Percentiles rank a stretch among this genome's conserved stretches.
These are phyloP conservation scores for Gynandropsis gynandra DNA, from an alignment of 345 rosid species.

Conservation along the genomic window DNA sequence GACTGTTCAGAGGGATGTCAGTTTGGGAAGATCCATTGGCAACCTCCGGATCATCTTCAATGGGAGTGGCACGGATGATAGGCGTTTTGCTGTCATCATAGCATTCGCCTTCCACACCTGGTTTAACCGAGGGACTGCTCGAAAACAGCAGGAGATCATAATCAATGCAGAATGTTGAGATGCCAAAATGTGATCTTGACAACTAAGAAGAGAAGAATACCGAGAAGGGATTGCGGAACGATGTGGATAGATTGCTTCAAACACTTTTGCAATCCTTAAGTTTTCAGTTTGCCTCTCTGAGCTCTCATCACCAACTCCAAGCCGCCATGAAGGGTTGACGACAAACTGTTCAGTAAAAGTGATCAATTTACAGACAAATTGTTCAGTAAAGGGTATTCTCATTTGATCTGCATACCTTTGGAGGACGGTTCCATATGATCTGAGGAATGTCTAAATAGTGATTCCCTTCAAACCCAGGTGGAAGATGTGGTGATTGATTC, in stretches of 20 bases:
- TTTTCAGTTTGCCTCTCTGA: slow-evolving; percentile 35
- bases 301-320: slow-evolving; percentile 55
- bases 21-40: slow-evolving; percentile 19
- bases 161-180: background rate
- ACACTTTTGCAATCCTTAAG: slow-evolving; percentile 35
- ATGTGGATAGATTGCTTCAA: slow-evolving; percentile 49
- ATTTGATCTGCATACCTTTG: slow-evolving; percentile 28
- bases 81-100: slow-evolving; percentile 48
- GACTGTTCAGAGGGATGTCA: slow-evolving; percentile 5
- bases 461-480: slow-evolving; percentile 43
- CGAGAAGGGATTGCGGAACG: slow-evolving; percentile 38
- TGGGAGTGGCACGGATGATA: slow-evolving; percentile 42
- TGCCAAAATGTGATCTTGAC: background rate
- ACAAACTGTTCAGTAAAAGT: slow-evolving; percentile 31
- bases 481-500: slow-evolving; percentile 27
- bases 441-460: slow-evolving; percentile 24
- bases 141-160: background rate
- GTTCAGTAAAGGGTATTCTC: background rate
- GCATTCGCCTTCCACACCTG: slow-evolving; percentile 25
- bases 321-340: slow-evolving; percentile 29
- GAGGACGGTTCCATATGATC: slow-evolving; percentile 43
- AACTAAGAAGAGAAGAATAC: slow-evolving; percentile 25
- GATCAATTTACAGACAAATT: background rate
- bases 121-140: slow-evolving; percentile 44
- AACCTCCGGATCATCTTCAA: slow-evolving; percentile 41